A percentile compares a stretch with the other conserved stretches of the same genome.
phyloP scores from a whole-genome alignment of 768 basidiomycete genomes.

The Rossbeevera mucosa region DNA sequence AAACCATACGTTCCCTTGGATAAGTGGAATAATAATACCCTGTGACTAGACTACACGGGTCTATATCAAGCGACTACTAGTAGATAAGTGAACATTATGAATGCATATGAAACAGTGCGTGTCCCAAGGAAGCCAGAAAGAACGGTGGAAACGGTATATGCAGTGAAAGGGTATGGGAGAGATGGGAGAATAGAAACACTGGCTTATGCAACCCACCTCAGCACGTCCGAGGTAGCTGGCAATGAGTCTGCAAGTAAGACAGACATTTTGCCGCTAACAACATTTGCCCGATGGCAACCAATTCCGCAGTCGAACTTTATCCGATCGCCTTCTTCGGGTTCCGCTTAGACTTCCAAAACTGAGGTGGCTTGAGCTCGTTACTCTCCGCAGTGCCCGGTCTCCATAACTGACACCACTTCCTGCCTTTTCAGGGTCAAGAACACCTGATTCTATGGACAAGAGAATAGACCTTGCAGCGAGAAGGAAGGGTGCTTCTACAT shows the following conservation, averaged over 20 bases:
- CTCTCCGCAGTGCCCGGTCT: slow-evolving; percentile 85
- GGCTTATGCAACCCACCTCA: slow-evolving; percentile 16
- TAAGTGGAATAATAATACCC: slow-evolving; percentile 1
- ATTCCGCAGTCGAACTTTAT: slow-evolving; percentile 55
- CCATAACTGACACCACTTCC: slow-evolving; percentile 97
- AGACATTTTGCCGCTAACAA: slow-evolving; percentile 41
- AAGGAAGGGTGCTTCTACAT: slow-evolving; percentile 90
- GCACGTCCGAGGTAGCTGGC: not conserved
- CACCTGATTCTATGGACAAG: slow-evolving; percentile 85
- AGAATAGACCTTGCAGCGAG: slow-evolving; percentile 84
- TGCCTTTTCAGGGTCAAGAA: slow-evolving; percentile 87
- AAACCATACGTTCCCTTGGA: not conserved
- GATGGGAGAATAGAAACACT: slow-evolving; percentile 5
- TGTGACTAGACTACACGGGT: slow-evolving; percentile 10
- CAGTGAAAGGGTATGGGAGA: slow-evolving; percentile 22
- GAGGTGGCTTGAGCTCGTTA: slow-evolving; percentile 85
- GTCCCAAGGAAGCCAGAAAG: slow-evolving; percentile 4
- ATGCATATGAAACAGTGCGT: slow-evolving; percentile 11
- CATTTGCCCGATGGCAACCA: slow-evolving; percentile 65
- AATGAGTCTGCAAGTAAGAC: not conserved
- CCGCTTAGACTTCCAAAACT: slow-evolving; percentile 81
- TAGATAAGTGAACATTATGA: slow-evolving; percentile 18
- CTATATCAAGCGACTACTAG: slow-evolving; percentile 20
- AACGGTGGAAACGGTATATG: slow-evolving; percentile 17
- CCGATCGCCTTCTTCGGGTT: slow-evolving; percentile 52